Evolutionary conservation across 139 green algal genomes (phyloP), one percentile per base, ranked within the genome.

Genomic region (Chlamydomonas sp.): DNA sequence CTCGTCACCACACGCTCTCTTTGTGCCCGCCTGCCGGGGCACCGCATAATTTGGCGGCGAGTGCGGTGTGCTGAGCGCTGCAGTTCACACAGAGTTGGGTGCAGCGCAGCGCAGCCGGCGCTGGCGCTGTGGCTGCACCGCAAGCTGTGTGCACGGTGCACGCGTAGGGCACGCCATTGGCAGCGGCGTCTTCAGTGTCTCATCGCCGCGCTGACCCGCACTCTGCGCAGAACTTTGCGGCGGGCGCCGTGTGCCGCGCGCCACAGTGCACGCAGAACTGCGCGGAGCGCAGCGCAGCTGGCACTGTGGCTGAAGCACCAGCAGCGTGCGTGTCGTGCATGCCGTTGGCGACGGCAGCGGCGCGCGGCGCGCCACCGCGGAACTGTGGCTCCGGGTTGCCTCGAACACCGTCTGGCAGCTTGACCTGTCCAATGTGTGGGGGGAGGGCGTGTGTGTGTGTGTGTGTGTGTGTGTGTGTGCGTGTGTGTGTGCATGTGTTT

Each of bases 311-410:
- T 64, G 8, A 20, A 36, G n/a, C n/a, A n/a, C n/a, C 26, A 64
- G 8, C 54, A 64, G 54, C 22, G 10, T 30, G 31, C 59, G 16
- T 63, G 54, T 24, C 28, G 16, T 24, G 6, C 8, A 31, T 16
- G 8, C 26, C 54, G 28, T 20, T 8, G 16, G 16, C 54, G 28
- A 66, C 8, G 31, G 13, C 8, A 39, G 5, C 62, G 5, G 20
- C 62, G 8, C 62, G 24, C 36, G 35, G 37, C 62, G 5, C 34
- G 20, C 59, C 59, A 37, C 5, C 59, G 13, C 58, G 6, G 29
- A 69, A 69, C 62, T 58, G 24, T 36, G 62, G 62, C 62, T 69
- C 62, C 6, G 36, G 5, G 35, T 36, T 57, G 8, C 62, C 62
- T 28, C 3, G 20, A 34, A 69, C 34, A 3, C 62, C 62, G 3